Percentiles rank a stretch among this genome's conserved stretches.
Conservation (phyloP, 1,284 basidiomycete genomes). For the Ustilago trichophora region DNA sequence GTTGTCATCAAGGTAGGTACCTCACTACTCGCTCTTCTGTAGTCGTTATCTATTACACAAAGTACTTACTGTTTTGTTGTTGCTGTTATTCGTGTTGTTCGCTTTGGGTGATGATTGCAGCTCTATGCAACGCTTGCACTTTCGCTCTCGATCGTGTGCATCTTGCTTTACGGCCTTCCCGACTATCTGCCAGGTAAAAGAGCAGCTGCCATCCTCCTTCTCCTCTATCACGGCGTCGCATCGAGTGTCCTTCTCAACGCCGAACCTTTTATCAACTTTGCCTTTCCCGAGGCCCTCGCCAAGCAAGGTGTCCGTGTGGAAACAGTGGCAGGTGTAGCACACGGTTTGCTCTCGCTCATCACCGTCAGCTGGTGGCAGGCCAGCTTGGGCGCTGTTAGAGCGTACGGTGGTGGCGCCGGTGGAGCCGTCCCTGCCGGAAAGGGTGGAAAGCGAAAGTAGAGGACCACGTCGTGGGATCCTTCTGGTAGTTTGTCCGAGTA, state of each 20-base stretch:
- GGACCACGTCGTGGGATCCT: too few species aligned
- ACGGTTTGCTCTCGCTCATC: conserved; percentile 43
- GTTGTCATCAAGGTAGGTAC: conserved; percentile 76
- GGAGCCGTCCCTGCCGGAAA: too few species aligned
- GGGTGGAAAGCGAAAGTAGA: conserved; percentile 23
- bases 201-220: conserved; percentile 78
- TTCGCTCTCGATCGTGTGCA: conserved; percentile 32
- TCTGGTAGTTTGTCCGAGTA: too few species aligned
- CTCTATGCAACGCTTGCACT: conserved; percentile 30
- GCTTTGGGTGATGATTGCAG: too few species aligned
- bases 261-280: conserved; percentile 79
- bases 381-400: conserved; percentile 22
- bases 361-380: conserved; percentile 47
- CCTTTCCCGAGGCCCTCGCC: conserved; percentile 75
- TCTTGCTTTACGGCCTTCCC: conserved; percentile 60
- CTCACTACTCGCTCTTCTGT: too few species aligned
- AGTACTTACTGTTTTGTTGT: too few species aligned
- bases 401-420: conserved; percentile 9
- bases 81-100: too few species aligned
- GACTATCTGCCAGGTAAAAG: conserved; percentile 85
- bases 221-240: conserved; percentile 78
- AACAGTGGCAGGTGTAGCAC: conserved; percentile 27
- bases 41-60: too few species aligned
- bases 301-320: conserved; percentile 61
- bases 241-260: conserved; percentile 79